A percentile compares a stretch with the other conserved stretches of the same genome.
Conservation (phyloP, 192 early-diverging fungal species). For the Coemansia sp. region DNA sequence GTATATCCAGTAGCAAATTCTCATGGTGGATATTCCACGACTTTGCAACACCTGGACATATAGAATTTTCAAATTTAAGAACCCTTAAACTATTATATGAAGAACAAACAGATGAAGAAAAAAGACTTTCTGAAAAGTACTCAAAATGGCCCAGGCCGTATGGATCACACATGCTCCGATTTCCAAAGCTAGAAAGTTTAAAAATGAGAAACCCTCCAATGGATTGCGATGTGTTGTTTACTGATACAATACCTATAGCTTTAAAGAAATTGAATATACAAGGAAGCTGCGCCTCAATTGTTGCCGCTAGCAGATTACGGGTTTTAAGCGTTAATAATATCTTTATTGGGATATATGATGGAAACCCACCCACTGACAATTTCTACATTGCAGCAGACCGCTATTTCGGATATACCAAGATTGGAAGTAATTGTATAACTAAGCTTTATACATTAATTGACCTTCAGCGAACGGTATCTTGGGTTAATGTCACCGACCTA, state of each 20-base stretch:
- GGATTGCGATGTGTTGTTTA: not conserved
- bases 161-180: not conserved
- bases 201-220: not conserved
- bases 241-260: not conserved
- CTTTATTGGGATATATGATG: not conserved
- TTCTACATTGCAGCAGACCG: not conserved
- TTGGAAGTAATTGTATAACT: too few species aligned
- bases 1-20: not conserved
- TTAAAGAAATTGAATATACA: not conserved
- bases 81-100: not conserved
- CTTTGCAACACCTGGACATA: not conserved
- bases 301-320: not conserved
- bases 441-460: too few species aligned
- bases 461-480: too few species aligned
- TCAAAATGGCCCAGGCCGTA: not conserved
- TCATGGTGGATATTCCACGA: not conserved
- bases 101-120: not conserved
- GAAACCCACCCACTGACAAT: not conserved
- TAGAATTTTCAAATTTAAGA: not conserved
- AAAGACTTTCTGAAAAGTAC: not conserved
- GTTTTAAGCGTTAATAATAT: not conserved
- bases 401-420: too few species aligned
- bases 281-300: not conserved
- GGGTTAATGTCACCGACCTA: too few species aligned
- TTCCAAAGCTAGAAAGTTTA: not conserved